Conservation (phyloP, 768 basidiomycete genomes). For the Boletus huronensis region DNA sequence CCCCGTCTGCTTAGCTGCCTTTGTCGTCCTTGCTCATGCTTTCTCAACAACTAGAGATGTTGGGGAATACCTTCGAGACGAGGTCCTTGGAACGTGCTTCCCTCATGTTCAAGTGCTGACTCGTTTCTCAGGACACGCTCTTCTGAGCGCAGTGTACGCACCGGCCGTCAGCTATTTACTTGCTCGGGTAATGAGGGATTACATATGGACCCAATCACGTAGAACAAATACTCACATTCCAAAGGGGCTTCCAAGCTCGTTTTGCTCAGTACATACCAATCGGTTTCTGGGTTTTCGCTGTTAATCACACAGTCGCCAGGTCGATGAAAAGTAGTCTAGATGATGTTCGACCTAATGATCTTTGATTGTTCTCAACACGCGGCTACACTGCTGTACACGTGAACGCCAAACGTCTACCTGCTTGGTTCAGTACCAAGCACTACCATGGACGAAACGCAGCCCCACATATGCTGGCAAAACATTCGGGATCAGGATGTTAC, state of each 20-base stretch:
- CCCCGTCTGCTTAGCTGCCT: background rate
- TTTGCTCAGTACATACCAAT: conserved; percentile 8
- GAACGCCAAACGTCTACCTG: background rate
- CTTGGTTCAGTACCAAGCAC: background rate
- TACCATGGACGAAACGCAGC: conserved; percentile 38
- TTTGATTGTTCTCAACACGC: background rate
- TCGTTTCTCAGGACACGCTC: conserved; percentile 60
- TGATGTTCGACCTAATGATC: conserved; percentile 1
- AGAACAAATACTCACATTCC: background rate
- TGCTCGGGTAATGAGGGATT: conserved; percentile 21
- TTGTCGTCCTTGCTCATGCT: conserved; percentile 5
- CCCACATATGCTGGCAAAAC: conserved; percentile 51
- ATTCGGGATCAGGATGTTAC: conserved; percentile 60
- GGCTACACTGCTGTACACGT: background rate
- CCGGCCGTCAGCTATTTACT: conserved; percentile 10
- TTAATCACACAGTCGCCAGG: conserved; percentile 5
- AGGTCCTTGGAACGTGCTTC: conserved; percentile 47
- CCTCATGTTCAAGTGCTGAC: conserved; percentile 12
- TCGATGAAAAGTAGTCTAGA: conserved; percentile 31
- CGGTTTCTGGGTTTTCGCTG: conserved; percentile 46
- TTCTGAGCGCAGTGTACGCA: conserved; percentile 46
- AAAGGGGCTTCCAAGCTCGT: background rate
- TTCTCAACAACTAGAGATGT: conserved; percentile 63
- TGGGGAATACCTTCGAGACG: conserved; percentile 96
- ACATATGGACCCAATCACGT: conserved; percentile 5